Percentiles rank a stretch among this genome's conserved stretches.
Evolutionary conservation across 495 filamentous ascomycete genomes (phyloP).

Genomic region (Thermochaetoides thermophila): DNA sequence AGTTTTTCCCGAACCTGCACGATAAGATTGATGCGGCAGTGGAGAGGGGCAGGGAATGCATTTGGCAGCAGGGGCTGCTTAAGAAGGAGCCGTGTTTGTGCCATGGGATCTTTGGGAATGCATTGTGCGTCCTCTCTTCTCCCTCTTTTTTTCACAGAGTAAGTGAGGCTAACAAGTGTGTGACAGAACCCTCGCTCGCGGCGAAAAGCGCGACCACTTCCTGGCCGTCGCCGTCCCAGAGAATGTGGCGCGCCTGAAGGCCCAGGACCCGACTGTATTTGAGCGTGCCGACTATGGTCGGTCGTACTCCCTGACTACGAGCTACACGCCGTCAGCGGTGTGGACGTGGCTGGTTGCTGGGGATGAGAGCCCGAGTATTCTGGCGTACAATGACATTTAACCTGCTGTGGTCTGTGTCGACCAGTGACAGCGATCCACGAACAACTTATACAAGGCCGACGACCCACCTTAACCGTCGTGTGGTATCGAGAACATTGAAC

Average conservation of each 20-base stretch:
- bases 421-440: no score
- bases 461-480: no score
- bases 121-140: slow-evolving; percentile 20
- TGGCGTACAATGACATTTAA: slow-evolving; percentile 19
- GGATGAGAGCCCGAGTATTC: slow-evolving; percentile 10
- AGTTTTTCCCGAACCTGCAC: slow-evolving; percentile 33
- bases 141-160: neutral
- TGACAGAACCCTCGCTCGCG: slow-evolving; percentile 16
- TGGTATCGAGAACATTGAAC: no score
- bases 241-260: slow-evolving; percentile 33
- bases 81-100: slow-evolving; percentile 49
- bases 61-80: slow-evolving; percentile 38
- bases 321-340: slow-evolving; percentile 15
- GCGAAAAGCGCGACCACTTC: slow-evolving; percentile 29
- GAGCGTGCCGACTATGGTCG: slow-evolving; percentile 17
- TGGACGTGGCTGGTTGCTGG: slow-evolving; percentile 18
- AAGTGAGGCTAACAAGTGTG: slow-evolving; percentile 1
- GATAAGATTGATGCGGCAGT: slow-evolving; percentile 34
- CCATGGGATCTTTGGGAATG: slow-evolving; percentile 51
- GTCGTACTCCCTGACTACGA: slow-evolving; percentile 13
- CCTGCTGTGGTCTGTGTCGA: neutral
- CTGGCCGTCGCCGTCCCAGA: slow-evolving; percentile 35
- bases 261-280: slow-evolving; percentile 20
- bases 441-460: no score
- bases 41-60: slow-evolving; percentile 27